These are phyloP conservation scores for Echinosophora koreensis DNA, from an alignment of 306 rosid genomes.

Conservation along the genomic window DNA sequence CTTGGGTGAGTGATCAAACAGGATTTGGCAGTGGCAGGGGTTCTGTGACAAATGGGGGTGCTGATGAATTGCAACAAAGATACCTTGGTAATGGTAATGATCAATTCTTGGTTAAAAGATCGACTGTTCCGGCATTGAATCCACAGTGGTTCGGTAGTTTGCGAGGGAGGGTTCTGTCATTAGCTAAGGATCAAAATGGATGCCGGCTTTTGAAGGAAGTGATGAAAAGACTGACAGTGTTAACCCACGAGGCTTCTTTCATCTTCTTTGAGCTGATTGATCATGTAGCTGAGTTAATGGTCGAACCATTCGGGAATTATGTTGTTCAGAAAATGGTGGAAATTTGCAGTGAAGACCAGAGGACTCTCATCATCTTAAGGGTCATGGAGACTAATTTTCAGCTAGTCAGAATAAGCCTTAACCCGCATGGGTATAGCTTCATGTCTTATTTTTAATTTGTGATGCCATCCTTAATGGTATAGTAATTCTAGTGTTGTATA, in stretches of 20 bases:
- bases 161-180: constrained; percentile 36
- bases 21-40: background rate
- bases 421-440: constrained; percentile 62
- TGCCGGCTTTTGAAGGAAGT: constrained; percentile 51
- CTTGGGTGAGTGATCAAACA: constrained; percentile 8
- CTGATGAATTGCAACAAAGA: background rate
- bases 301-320: constrained; percentile 60
- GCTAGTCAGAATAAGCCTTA: constrained; percentile 52
- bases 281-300: constrained; percentile 51
- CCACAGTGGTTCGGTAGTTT: constrained; percentile 36
- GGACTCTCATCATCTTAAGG: constrained; percentile 49
- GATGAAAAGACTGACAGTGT: constrained; percentile 44
- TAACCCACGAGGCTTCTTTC: constrained; percentile 18
- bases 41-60: background rate
- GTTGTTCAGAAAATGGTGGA: constrained; percentile 68
- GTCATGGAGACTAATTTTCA: constrained; percentile 18
- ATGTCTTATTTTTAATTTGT: constrained; percentile 1
- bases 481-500: background rate
- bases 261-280: constrained; percentile 54
- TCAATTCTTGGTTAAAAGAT: background rate
- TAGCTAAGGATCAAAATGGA: constrained; percentile 59
- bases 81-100: background rate
- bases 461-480: background rate
- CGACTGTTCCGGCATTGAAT: background rate
- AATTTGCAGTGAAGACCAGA: constrained; percentile 62